A percentile compares a stretch with the other conserved stretches of the same genome.
Conservation (phyloP, 2,329 filamentous ascomycete genomes). For the Ophiosphaerella korrae region DNA sequence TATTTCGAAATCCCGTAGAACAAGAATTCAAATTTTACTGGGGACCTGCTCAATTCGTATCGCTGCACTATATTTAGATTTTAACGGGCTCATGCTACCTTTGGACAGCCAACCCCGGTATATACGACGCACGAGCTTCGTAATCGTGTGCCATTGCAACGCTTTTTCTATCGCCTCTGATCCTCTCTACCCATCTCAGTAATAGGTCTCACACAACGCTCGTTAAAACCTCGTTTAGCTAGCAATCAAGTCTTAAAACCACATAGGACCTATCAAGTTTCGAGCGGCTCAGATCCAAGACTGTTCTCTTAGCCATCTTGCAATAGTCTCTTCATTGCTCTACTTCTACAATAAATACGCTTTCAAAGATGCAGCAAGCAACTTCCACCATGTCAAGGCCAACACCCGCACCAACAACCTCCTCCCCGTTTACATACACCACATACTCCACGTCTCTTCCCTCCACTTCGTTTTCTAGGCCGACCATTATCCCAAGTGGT, state of each 20-base stretch:
- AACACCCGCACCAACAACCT: conserved; percentile 11
- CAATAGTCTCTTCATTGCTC: background rate
- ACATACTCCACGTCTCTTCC: conserved; percentile 17
- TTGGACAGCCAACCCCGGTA: background rate
- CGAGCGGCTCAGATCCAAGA: background rate
- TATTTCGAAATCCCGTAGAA: too few species aligned
- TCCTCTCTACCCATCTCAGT: too few species aligned
- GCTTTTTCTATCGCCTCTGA: background rate
- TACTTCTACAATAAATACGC: background rate
- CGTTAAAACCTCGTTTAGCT: background rate
- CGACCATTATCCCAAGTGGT: conserved; percentile 12
- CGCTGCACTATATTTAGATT: too few species aligned
- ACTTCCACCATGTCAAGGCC: conserved; percentile 1
- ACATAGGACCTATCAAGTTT: too few species aligned
- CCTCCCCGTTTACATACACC: conserved; percentile 18
- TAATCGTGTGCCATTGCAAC: background rate
- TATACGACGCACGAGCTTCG: background rate
- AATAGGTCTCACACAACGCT: background rate
- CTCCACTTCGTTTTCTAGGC: conserved; percentile 11
- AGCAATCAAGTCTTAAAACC: too few species aligned
- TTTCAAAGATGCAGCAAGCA: background rate
- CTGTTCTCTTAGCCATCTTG: background rate
- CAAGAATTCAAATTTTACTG: too few species aligned
- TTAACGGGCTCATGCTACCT: too few species aligned
- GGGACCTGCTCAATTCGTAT: too few species aligned